Conservation (phyloP, 257 asterid genomes). For the Paraleonurus japonicus region DNA sequence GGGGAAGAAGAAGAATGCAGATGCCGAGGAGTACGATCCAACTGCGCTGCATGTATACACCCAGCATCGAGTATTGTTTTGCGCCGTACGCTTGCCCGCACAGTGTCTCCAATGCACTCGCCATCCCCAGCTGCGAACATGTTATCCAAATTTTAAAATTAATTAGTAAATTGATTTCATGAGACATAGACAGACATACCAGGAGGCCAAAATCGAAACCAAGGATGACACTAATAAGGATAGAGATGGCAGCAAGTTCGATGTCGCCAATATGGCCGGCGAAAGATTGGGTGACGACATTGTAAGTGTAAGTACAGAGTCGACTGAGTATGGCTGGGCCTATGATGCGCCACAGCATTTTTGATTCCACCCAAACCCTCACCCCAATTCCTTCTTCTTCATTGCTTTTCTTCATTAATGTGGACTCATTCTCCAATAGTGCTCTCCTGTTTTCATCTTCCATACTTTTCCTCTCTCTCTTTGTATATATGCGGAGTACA, state of each 20-base stretch:
- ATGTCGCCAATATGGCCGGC: constrained; percentile 70
- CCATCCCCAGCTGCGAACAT: constrained; percentile 79
- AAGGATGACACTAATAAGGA: constrained; percentile 44
- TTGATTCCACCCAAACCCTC: constrained; percentile 48
- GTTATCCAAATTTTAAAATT: too few relatives aligned
- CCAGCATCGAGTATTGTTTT: constrained; percentile 44
- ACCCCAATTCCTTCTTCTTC: constrained; percentile 5
- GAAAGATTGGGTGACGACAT: constrained; percentile 56
- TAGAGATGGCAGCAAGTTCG: constrained; percentile 62
- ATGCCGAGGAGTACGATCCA: constrained; percentile 30
- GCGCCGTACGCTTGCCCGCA: constrained; percentile 77
- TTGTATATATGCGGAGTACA: too few relatives aligned
- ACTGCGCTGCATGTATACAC: constrained; percentile 53
- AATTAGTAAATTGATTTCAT: too few relatives aligned
- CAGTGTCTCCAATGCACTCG: constrained; percentile 69
- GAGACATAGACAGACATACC: constrained; percentile 44
- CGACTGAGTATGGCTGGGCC: constrained; percentile 68
- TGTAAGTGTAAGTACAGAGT: constrained; percentile 38
- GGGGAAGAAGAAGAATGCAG: constrained; percentile 33
- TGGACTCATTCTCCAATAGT: neutral
- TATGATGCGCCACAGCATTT: constrained; percentile 57
- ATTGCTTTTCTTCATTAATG: neutral
- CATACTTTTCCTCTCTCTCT: neutral
- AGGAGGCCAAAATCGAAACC: constrained; percentile 66
- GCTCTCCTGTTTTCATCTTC: constrained; percentile 21